Base-by-base conservation (phyloP, 495 filamentous ascomycete genomes). In the Penicilliopsis zonata region DNA sequence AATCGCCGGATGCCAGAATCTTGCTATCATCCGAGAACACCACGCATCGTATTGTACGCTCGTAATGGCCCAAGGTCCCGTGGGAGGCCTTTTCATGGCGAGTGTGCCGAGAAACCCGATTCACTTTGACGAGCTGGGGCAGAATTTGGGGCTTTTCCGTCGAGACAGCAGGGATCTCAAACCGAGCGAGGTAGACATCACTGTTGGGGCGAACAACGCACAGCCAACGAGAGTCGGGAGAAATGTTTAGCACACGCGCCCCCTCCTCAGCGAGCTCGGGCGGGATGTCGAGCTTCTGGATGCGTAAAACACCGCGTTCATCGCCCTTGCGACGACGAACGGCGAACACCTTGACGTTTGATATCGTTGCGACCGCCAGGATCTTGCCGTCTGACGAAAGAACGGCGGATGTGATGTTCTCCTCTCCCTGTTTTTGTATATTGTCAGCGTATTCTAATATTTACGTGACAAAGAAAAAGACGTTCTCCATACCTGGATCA, bases 1-100 rank as follows among this genome's bases (percentile, higher is more conserved):
- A 49, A 53, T 95, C 92, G 20, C 78, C 74, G 9, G 76, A 71
- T 5, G 76, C 82, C 10, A 96, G 51, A 31, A 94, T 70, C 33
- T 69, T 72, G 53, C 84, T 84, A 43, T 92, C 80, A 4, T 76
- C 61, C 6, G 86, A 92, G 52, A 95, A 96, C 0, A 75, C 67
- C 12, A 76, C 57, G 25, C 82, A 74, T 13, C 69, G 80, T 24
- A 96, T 75, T 15, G 72, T 75, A 42, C 79, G 68, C 33, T 88
- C 72, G 55, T 94, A 96, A 4, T 58, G 57, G n/a, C 81, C 83
- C 25, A 86, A 65, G 10, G 74, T 75, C 9, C 82, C 81, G 26
- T 80, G 64, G 5, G 68, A 61, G 5, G 49, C 40, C 28, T 70
- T 61, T 38, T 63, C 51, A 40, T 71, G 72, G 18, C 65, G 63